Evolutionary conservation across 495 filamentous ascomycete genomes (phyloP), one percentile per base, ranked within the genome.

Genomic region (Lasiosphaeriaceae sp.): DNA sequence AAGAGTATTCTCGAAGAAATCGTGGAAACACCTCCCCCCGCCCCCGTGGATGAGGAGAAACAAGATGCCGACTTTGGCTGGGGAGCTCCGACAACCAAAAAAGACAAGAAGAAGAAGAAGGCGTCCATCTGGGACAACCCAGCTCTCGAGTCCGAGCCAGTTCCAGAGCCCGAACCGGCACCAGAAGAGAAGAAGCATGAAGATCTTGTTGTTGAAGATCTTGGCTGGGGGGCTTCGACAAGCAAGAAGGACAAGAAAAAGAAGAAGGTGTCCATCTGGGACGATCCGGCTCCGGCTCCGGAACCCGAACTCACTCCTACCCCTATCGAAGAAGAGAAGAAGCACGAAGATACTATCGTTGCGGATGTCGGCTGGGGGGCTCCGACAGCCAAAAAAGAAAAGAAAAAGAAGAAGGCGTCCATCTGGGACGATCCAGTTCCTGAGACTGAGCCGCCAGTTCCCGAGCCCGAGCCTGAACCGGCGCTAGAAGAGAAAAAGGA

Each of bases 391-490:
- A 48, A 47, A n/a, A 66, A 62, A 14, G 64, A 62, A n/a, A 73
- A 70, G 58, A 64, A 63, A 46, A 68, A 64, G 58, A 73, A 73
- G 53, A 70, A 68, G 43, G 37, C 48, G 2, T 48, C 44, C n/a
- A 44, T 55, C 21, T 54, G 52, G 47, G 62, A 55, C 49, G 54
- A 54, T 5, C 49, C 49, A 7, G 52, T 7, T 9, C 37, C 37
- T 3, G 51, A 54, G 31, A 37, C 51, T 8, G 51, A n/a, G n/a
- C n/a, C 45, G 22, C 41, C 52, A n/a, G 21, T 7, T 20, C 12
- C 34, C 24, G 19, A 37, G 41, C 39, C 26, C 9, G 26, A 31
- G 26, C 26, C 26, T 31, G 26, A 31, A 9, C 26, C 26, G 3
- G 26, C 9, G 26, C 4, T 9, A 31, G n/a, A n/a, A n/a, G n/a